A percentile compares a stretch with the other conserved stretches of the same genome.
These are phyloP conservation scores for Psilocybe subaeruginosa DNA, from an alignment of 768 basidiomycete genomes.

Conservation along the genomic window DNA sequence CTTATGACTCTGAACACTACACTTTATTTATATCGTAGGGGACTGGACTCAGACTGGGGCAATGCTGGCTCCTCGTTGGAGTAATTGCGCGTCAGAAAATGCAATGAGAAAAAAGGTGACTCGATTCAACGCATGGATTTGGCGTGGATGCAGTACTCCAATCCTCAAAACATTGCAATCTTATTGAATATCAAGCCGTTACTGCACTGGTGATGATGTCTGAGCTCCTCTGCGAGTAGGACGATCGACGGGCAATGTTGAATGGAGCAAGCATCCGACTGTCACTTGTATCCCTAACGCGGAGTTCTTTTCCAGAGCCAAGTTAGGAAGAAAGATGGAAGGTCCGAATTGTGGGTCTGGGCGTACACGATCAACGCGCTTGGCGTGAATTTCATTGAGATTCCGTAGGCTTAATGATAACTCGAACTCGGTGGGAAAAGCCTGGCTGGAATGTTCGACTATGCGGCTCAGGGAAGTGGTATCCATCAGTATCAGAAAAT, in stretches of 20 bases:
- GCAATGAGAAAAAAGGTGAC: background rate
- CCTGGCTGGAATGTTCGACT: background rate
- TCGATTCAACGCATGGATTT: background rate
- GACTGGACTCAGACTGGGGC: background rate
- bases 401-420: background rate
- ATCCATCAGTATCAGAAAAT: conserved; percentile 5
- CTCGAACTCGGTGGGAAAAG: background rate
- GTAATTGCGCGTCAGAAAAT: background rate
- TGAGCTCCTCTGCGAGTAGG: too few species aligned
- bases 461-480: background rate
- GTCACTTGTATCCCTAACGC: too few species aligned
- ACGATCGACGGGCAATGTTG: too few species aligned
- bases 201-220: too few species aligned
- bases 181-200: too few species aligned
- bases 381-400: background rate
- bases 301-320: too few species aligned
- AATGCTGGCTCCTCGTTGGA: background rate
- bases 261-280: too few species aligned
- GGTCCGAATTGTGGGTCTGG: too few species aligned
- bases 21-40: background rate
- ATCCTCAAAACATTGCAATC: too few species aligned
- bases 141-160: background rate
- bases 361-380: background rate
- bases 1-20: background rate
- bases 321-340: too few species aligned